Evolutionary conservation across 805 yeast genomes (phyloP).

Genomic region (Candida khao-thaluensis): DNA sequence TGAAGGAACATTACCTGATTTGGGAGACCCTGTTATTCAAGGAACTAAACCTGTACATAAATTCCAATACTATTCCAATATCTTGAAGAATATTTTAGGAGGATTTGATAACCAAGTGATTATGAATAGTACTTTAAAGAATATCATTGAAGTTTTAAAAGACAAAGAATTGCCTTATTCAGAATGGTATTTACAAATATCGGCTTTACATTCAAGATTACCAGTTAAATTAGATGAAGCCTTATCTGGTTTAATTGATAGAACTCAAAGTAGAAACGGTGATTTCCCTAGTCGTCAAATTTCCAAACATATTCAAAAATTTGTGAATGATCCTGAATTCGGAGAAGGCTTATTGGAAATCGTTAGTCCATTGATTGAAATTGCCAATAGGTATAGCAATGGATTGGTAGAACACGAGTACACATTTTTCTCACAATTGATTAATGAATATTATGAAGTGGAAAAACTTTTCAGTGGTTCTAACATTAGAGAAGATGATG

Average conservation of each 20-base stretch:
- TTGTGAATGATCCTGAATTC: constrained; percentile 46
- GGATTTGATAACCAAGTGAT: constrained; percentile 97
- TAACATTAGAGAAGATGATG: constrained; percentile 82
- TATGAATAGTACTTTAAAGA: constrained; percentile 78
- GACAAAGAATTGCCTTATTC: constrained; percentile 86
- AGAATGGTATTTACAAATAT: constrained; percentile 82
- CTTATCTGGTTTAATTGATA: constrained; percentile 63
- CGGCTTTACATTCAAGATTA: constrained; percentile 90
- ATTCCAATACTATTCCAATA: constrained; percentile 55
- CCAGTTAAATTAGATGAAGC: constrained; percentile 73
- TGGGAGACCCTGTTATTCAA: constrained; percentile 77
- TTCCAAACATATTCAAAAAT: constrained; percentile 65
- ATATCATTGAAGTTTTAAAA: constrained; percentile 68
- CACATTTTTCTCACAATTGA: constrained; percentile 63
- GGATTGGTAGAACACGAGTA: constrained; percentile 88
- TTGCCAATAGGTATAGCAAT: constrained; percentile 66
- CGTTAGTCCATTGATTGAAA: constrained; percentile 69
- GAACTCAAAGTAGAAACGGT: constrained; percentile 61
- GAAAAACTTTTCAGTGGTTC: constrained; percentile 79
- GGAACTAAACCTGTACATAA: constrained; percentile 85
- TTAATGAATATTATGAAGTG: constrained; percentile 70
- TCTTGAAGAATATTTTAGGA: constrained; percentile 73
- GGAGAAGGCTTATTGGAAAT: constrained; percentile 46
- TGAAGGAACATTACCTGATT: constrained; percentile 88
- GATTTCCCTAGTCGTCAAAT: constrained; percentile 94